These are phyloP conservation scores for Porpolomopsis calyptriformis DNA, from an alignment of 768 basidiomycete species.

Conservation along the genomic window DNA sequence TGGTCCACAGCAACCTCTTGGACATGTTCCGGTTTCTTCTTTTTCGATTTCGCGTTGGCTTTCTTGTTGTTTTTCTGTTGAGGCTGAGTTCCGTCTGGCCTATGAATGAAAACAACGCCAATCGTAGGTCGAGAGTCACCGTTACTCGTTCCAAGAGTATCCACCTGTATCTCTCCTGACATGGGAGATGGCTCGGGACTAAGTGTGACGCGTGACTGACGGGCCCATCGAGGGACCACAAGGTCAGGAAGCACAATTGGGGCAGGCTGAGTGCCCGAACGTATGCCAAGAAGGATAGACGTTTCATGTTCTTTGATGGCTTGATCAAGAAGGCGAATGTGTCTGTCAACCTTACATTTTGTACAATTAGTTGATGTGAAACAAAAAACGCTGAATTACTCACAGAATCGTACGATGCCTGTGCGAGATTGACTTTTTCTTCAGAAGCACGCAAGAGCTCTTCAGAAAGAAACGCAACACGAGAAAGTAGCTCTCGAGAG, in stretches of 20 bases:
- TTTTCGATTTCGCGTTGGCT: conserved; percentile 11
- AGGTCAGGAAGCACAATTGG: conserved; percentile 54
- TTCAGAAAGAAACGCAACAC: conserved; percentile 49
- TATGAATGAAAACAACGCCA: conserved; percentile 2
- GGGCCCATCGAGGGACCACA: conserved; percentile 42
- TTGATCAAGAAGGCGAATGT: conserved; percentile 68
- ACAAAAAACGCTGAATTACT: conserved; percentile 14
- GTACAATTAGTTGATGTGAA: not conserved
- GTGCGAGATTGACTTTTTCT: conserved; percentile 70
- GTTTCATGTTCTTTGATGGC: conserved; percentile 55
- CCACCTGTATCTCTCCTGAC: conserved; percentile 10
- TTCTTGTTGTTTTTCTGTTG: conserved; percentile 18
- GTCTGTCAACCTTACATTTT: conserved; percentile 55
- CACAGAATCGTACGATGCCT: conserved; percentile 61
- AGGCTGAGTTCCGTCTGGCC: not conserved
- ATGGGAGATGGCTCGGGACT: conserved; percentile 30
- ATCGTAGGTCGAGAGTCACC: not conserved
- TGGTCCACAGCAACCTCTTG: not conserved
- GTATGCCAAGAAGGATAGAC: conserved; percentile 40
- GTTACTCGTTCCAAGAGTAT: conserved; percentile 6
- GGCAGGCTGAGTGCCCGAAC: conserved; percentile 35
- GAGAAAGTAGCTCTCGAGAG: conserved; percentile 42
- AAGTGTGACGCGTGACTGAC: conserved; percentile 31
- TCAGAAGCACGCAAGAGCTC: conserved; percentile 54
- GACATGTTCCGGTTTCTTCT: conserved; percentile 13